Percentiles rank a stretch among this genome's conserved stretches.
These are phyloP conservation scores for Cytospora piceae DNA, from an alignment of 2,329 filamentous ascomycete species.

Conservation along the genomic window DNA sequence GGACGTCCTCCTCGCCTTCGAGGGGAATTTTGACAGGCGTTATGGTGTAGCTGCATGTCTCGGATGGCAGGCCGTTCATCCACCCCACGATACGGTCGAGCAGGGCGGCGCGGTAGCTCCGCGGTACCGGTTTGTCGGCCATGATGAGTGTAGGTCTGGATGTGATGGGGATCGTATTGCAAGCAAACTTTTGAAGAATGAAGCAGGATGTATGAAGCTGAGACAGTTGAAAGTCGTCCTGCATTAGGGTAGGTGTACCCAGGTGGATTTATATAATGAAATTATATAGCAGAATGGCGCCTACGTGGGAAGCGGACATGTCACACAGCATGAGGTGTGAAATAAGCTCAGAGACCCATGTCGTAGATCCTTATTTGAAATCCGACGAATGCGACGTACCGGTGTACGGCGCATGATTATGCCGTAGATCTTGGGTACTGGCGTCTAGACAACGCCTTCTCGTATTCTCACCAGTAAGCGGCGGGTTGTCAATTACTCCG, in stretches of 20 bases:
- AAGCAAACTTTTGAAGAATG: not conserved
- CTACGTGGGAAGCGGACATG: too few relatives aligned
- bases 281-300: too few relatives aligned
- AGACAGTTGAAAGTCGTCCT: not conserved
- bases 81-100: conserved; percentile 18
- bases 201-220: not conserved
- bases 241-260: not conserved
- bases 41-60: conserved; percentile 28
- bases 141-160: conserved; percentile 31
- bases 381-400: too few relatives aligned
- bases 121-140: conserved; percentile 6
- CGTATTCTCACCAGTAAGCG: too few relatives aligned
- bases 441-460: too few relatives aligned
- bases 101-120: conserved; percentile 10
- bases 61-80: conserved; percentile 13
- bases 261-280: too few relatives aligned
- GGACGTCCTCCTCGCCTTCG: conserved; percentile 25
- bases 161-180: not conserved
- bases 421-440: too few relatives aligned
- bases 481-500: too few relatives aligned
- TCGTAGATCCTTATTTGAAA: too few relatives aligned
- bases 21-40: conserved; percentile 28
- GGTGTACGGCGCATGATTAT: too few relatives aligned
- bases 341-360: too few relatives aligned
- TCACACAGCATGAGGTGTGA: too few relatives aligned